Percentiles rank a stretch among this genome's conserved stretches.
These are phyloP conservation scores for Fremontodendron californicum DNA, from an alignment of 345 rosid genomes.

Conservation along the genomic window DNA sequence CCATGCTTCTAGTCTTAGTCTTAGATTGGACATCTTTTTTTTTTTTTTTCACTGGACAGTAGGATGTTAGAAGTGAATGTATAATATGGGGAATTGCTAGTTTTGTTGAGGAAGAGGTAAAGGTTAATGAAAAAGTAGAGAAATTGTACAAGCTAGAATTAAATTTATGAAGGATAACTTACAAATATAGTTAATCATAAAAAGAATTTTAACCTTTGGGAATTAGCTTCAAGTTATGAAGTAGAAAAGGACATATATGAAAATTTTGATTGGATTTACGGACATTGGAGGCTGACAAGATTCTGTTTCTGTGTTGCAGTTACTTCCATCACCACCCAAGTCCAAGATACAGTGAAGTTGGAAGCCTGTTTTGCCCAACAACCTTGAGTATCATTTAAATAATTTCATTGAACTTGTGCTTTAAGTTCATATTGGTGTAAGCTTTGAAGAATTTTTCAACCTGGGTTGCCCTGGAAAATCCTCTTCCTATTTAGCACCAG, in stretches of 20 bases:
- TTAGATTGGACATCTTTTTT: neutral
- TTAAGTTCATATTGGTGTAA: conserved; percentile 30
- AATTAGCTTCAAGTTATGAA: neutral
- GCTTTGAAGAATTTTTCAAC: conserved; percentile 21
- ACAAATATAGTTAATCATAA: neutral
- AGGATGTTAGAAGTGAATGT: neutral
- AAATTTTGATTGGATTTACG: neutral
- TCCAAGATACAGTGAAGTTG: conserved; percentile 44
- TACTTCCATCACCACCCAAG: conserved; percentile 64
- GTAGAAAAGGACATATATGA: neutral
- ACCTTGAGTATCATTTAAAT: conserved; percentile 26
- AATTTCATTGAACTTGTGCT: conserved; percentile 19
- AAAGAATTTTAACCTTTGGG: neutral
- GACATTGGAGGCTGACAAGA: neutral
- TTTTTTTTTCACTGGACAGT: neutral
- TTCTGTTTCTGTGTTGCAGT: conserved; percentile 34
- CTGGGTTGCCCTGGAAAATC: conserved; percentile 16
- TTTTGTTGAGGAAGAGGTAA: neutral
- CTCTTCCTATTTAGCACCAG: conserved; percentile 10
- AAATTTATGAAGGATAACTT: neutral
- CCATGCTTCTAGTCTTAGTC: neutral
- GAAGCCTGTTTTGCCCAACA: conserved; percentile 11
- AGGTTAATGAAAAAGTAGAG: neutral
- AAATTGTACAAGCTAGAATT: neutral
- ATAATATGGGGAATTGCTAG: neutral